Base-by-base conservation (phyloP, 352 stramenopile species). In the Pythium periplocum region DNA sequence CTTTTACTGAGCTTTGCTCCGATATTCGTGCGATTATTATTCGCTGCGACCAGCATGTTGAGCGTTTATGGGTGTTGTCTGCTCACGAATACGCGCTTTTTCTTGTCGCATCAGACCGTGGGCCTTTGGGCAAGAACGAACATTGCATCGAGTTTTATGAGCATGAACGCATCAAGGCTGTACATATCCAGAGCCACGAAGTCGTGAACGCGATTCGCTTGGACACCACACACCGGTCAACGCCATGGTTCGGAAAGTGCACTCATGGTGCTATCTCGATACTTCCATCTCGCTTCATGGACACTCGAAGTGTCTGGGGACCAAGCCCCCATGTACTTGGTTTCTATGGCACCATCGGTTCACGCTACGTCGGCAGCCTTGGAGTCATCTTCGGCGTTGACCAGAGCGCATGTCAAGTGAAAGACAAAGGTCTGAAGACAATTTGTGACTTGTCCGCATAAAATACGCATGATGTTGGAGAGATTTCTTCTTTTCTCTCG, bases 161-260 rank as follows among this genome's bases (percentile, higher is more conserved):
- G 2, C 38, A 17, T 12, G 57, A 64, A 45, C 30, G 44, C 11
- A 48, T 64, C 30, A 42, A 43, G 6, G 5, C 36, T 3, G 46
- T 64, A 5, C 45, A 59, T 4, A 47, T 64, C 32, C 51, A 51
- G 6, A 55, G 50, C 30, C 57, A 59, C 17, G 12, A 64, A 35
- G 49, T 58, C n/a, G 57, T 64, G 6, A 64, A 64, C 26, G 50
- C 50, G 9, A n/a, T 64, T 34, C 57, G 57, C 1, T 41, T 64
- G 26, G 11, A 5, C 7, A 64, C 57, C 10, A 55, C 26, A 0
- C 51, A 55, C 0, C 50, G 36, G 6, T n/a, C 38, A 51, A 64
- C 51, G 36, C 51, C 57, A n/a, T 64, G 57, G 57, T 59, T 41
- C 34, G 57, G 51, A 3, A 42, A 45, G 45, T 39, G 43, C 1